Conservation (phyloP, 2,329 filamentous ascomycete genomes). For the Gnomoniopsis sp. region DNA sequence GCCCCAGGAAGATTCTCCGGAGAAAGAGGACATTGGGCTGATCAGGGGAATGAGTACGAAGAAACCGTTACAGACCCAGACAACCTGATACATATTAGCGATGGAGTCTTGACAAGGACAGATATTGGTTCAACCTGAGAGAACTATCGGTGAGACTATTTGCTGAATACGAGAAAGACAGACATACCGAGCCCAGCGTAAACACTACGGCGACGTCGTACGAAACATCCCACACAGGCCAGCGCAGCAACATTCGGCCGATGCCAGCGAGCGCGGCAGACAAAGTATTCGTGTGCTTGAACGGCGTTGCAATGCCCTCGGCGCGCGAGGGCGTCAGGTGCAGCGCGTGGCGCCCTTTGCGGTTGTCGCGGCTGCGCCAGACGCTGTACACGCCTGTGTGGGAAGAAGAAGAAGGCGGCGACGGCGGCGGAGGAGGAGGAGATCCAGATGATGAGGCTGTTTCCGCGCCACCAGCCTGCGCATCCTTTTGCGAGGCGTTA, state of each 20-base stretch:
- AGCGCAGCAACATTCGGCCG: slow-evolving; percentile 33
- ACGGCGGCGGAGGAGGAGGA: background rate
- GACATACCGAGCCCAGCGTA: slow-evolving; percentile 29
- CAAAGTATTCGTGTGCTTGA: slow-evolving; percentile 22
- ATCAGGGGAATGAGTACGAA: slow-evolving; percentile 61
- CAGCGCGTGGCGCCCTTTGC: slow-evolving; percentile 38
- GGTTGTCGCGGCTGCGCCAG: slow-evolving; percentile 41
- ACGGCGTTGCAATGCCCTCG: background rate
- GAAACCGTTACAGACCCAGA: slow-evolving; percentile 60
- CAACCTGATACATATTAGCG: slow-evolving; percentile 20
- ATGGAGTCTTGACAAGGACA: slow-evolving; percentile 27
- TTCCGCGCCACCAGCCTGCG: too few relatives aligned
- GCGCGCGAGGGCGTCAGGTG: slow-evolving; percentile 20
- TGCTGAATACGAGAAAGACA: too few relatives aligned
- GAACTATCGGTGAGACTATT: slow-evolving; percentile 1
- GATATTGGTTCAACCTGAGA: slow-evolving; percentile 23
- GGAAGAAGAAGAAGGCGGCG: background rate
- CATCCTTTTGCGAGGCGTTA: background rate
- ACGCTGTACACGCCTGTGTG: slow-evolving; percentile 28
- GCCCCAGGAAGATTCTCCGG: slow-evolving; percentile 47
- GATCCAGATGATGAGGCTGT: too few relatives aligned
- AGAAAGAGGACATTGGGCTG: slow-evolving; percentile 50
- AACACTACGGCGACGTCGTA: slow-evolving; percentile 39
- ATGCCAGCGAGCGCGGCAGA: slow-evolving; percentile 26
- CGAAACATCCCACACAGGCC: slow-evolving; percentile 39